Evolutionary conservation across 192 early-diverging fungal genomes (phyloP).

Genomic region (Spizellomyces punctatus): DNA sequence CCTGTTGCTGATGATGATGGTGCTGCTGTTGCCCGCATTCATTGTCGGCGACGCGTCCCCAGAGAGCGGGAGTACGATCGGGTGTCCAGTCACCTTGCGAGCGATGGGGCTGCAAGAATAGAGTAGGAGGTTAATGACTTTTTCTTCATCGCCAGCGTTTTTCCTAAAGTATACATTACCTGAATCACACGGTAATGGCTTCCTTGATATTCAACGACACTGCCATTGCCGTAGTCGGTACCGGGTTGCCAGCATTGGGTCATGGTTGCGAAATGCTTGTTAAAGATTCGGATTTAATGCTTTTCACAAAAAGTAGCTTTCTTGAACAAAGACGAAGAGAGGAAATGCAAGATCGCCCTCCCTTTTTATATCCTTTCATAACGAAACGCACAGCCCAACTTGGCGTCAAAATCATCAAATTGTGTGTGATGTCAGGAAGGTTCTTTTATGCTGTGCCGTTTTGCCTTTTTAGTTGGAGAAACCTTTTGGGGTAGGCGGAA

Average conservation of each 20-base stretch:
- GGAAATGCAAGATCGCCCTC: neutral
- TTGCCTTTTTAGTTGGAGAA: neutral
- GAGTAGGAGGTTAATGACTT: slow-evolving; percentile 1
- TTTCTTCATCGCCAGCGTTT: neutral
- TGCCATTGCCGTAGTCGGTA: slow-evolving; percentile 15
- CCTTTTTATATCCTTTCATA: neutral
- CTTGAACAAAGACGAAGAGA: neutral
- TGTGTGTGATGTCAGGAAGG: neutral
- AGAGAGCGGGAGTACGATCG: slow-evolving; percentile 26
- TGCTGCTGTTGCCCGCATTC: slow-evolving; percentile 2
- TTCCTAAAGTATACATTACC: slow-evolving; percentile 5
- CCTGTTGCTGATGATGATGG: slow-evolving; percentile 12
- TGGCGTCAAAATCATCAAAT: neutral
- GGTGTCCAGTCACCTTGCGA: slow-evolving; percentile 32
- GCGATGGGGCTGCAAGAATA: slow-evolving; percentile 15
- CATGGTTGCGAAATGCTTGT: slow-evolving; percentile 8
- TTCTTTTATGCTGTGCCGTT: slow-evolving; percentile 1
- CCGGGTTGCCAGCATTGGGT: slow-evolving; percentile 32
- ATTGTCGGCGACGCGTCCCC: slow-evolving; percentile 14
- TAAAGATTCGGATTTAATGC: neutral
- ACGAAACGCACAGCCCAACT: neutral
- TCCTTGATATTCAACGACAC: slow-evolving; percentile 25
- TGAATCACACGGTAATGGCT: slow-evolving; percentile 23
- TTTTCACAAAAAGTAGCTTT: neutral
- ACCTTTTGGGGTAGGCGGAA: too few species aligned